Conservation (phyloP, 2,329 filamentous ascomycete genomes). For the Didymella pomorum region DNA sequence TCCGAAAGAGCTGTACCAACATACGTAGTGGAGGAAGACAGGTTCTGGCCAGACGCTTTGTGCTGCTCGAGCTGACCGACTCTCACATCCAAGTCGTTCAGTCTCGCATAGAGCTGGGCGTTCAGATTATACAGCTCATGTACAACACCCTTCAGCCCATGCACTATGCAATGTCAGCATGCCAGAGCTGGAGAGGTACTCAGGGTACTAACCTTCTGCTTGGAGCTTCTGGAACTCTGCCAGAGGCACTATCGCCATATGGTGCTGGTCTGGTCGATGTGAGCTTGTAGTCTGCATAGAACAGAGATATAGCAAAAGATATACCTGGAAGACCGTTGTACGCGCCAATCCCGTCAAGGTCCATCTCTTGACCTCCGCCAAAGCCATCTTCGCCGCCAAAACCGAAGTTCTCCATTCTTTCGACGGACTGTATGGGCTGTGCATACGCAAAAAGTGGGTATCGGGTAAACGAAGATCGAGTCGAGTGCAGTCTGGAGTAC, state of each 20-base stretch:
- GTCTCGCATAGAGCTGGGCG: neutral
- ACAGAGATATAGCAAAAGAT: neutral
- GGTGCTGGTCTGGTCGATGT: neutral
- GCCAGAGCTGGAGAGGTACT: neutral
- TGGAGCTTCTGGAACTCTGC: neutral
- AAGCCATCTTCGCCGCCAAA: neutral
- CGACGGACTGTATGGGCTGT: neutral
- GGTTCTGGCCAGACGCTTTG: neutral
- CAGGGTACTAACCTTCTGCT: neutral
- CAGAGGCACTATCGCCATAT: neutral
- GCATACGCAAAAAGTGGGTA: neutral
- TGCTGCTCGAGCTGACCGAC: constrained; percentile 1
- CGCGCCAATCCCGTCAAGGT: neutral
- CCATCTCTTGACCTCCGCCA: neutral
- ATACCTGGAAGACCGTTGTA: neutral
- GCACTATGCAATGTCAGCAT: neutral
- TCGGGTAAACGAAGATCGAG: neutral
- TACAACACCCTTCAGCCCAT: neutral
- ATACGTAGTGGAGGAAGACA: neutral
- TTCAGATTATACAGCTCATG: neutral
- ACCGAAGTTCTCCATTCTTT: constrained; percentile 5
- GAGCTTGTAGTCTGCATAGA: neutral
- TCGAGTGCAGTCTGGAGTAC: neutral
- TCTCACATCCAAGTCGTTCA: neutral
- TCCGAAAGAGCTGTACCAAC: neutral